phyloP scores from a whole-genome alignment of 2,329 filamentous ascomycete species.

The Pestalotiopsis fici region DNA sequence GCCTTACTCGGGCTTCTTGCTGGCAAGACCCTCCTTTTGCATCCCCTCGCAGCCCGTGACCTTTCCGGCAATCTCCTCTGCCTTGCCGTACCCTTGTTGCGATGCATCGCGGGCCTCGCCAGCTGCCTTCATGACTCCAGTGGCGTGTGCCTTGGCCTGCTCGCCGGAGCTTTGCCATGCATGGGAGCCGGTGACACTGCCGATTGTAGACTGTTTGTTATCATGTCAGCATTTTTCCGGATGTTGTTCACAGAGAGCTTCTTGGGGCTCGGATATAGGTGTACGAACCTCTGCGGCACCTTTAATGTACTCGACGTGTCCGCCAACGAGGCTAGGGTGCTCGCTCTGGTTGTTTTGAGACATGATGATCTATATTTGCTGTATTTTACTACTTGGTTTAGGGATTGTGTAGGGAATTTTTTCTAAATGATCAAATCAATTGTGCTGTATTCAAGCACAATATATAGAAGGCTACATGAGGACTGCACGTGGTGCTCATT shows the following conservation, averaged over 20 bases:
- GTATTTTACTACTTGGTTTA: not conserved
- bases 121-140: constrained; percentile 64
- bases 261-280: not conserved
- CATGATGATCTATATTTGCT: constrained; percentile 16
- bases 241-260: too few species aligned
- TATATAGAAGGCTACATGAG: not conserved
- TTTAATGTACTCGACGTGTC: constrained; percentile 70
- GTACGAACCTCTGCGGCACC: constrained; percentile 61
- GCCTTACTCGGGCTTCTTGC: constrained; percentile 31
- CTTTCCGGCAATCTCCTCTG: constrained; percentile 66
- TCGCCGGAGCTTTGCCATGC: constrained; percentile 66
- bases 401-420: not conserved
- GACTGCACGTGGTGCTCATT: not conserved
- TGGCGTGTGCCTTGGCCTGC: constrained; percentile 63
- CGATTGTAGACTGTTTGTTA: constrained; percentile 53
- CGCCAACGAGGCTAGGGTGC: constrained; percentile 61
- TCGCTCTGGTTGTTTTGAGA: constrained; percentile 33
- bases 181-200: constrained; percentile 60
- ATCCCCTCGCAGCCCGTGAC: constrained; percentile 70
- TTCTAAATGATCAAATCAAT: not conserved
- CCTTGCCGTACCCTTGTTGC: constrained; percentile 58
- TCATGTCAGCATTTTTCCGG: not conserved
- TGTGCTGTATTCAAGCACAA: not conserved
- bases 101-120: constrained; percentile 55
- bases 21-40: constrained; percentile 61